Evolutionary conservation across 169 alveolate species (phyloP).

Genomic region (Cryptosporidium muris): DNA sequence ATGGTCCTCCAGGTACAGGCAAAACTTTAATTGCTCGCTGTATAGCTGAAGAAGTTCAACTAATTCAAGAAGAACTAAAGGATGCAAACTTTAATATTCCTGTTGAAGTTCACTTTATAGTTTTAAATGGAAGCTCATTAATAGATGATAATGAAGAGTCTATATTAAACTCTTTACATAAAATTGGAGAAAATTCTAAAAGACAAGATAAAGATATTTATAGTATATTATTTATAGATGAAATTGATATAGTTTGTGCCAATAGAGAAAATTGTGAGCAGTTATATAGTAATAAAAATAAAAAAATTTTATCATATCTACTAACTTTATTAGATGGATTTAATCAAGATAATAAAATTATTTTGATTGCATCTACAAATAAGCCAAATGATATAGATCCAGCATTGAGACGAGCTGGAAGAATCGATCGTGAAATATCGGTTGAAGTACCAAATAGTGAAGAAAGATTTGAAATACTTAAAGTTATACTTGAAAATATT

Average conservation of each 20-base stretch:
- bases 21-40: slow-evolving; percentile 85
- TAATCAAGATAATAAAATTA: slow-evolving; percentile 75
- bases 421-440: slow-evolving; percentile 94
- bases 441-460: slow-evolving; percentile 90
- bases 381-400: slow-evolving; percentile 88
- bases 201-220: slow-evolving; percentile 1
- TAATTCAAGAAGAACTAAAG: slow-evolving; percentile 1
- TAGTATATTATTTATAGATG: slow-evolving; percentile 88
- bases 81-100: background rate
- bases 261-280: slow-evolving; percentile 81
- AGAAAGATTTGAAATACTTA: slow-evolving; percentile 89
- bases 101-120: slow-evolving; percentile 17
- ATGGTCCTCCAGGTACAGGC: slow-evolving; percentile 87
- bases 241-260: slow-evolving; percentile 90
- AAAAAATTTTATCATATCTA: slow-evolving; percentile 83
- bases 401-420: slow-evolving; percentile 95
- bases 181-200: slow-evolving; percentile 22
- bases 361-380: slow-evolving; percentile 93
- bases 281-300: slow-evolving; percentile 78
- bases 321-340: slow-evolving; percentile 88
- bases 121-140: slow-evolving; percentile 40
- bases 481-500: slow-evolving; percentile 73
- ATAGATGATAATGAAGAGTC: background rate
- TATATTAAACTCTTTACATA: slow-evolving; percentile 7
- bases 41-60: slow-evolving; percentile 80